These are phyloP conservation scores for Meredithiella fracta DNA, from an alignment of 2,329 filamentous ascomycete species.

Conservation along the genomic window DNA sequence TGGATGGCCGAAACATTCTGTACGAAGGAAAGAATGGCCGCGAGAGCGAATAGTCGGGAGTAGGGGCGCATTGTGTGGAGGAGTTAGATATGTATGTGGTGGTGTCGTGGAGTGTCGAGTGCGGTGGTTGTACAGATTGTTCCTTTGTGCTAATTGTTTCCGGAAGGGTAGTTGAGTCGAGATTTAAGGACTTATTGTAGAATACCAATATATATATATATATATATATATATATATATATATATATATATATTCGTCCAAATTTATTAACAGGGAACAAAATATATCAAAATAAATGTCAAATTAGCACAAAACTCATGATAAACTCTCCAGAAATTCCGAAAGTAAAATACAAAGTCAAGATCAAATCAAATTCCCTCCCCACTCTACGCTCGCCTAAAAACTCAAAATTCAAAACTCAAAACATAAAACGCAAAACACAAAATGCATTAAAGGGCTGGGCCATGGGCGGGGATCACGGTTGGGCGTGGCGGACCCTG, in stretches of 20 bases:
- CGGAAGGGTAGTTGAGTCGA: too few relatives aligned
- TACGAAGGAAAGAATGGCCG: conserved; percentile 5
- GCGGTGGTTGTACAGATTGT: too few relatives aligned
- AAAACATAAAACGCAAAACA: neutral
- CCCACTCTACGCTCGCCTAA: neutral
- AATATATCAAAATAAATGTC: too few relatives aligned
- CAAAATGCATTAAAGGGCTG: neutral
- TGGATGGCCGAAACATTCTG: conserved; percentile 15
- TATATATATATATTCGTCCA: too few relatives aligned
- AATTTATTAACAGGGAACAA: too few relatives aligned
- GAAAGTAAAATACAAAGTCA: neutral
- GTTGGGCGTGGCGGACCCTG: neutral
- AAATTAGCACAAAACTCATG: too few relatives aligned
- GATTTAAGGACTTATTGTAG: too few relatives aligned
- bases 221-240: too few relatives aligned
- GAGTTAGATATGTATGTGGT: neutral
- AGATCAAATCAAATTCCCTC: neutral
- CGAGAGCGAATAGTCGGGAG: neutral
- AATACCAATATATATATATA: too few relatives aligned
- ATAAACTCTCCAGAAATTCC: too few relatives aligned
- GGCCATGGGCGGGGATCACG: neutral
- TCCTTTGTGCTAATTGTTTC: too few relatives aligned
- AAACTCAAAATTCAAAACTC: neutral
- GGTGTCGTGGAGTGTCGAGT: neutral
- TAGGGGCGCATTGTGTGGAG: neutral